Evolutionary conservation across 352 stramenopile genomes (phyloP), one percentile per base, ranked within the genome.

Genomic region (Phytophthora litchii): DNA sequence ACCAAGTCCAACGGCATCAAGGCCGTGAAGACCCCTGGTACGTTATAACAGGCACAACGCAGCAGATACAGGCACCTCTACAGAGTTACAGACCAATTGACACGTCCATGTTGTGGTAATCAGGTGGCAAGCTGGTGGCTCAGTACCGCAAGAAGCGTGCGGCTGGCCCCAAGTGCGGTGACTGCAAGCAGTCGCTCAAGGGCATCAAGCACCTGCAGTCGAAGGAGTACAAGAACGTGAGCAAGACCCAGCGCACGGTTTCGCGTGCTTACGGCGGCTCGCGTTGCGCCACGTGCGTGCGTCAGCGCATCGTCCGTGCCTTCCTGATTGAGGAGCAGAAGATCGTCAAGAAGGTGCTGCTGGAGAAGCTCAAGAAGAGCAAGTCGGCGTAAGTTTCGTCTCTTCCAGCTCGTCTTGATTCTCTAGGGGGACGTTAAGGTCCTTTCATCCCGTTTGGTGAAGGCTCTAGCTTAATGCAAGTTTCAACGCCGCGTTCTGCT

Each of bases 291-390:
- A 62, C 53, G 41, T 99, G 96, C 82, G 95, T 99, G 53, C 94
- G 91, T 61, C 70, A 97, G 70, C 84, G 94, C 58, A 98, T 99
- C 74, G 86, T 99, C 35, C 88, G 97, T 74, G 97, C 97, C 35
- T 99, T 99, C 80, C 79, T 99, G 50, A 97, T 99, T 80, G 97
- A 99, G 81, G 97, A 99, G 85, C 96, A 99, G 77, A 99, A 99
- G 95, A 98, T 98, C 69, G 97, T 99, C 41, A 99, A 99, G 96
- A 98, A 98, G 84, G 89, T 99, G 53, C 86, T 99, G 58, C 79
- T 94, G 38, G 95, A 99, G 76, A 98, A 98, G 86, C 70, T 91
- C 58, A 88, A 86, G 70, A 90, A 92, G 76, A 71, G 44, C 63
- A 92, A 92, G 74, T 83, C 80, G 55, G 80, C 80, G 31, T 90